These are phyloP conservation scores for Clitoria ternatea DNA, from an alignment of 306 rosid genomes.

Conservation along the genomic window DNA sequence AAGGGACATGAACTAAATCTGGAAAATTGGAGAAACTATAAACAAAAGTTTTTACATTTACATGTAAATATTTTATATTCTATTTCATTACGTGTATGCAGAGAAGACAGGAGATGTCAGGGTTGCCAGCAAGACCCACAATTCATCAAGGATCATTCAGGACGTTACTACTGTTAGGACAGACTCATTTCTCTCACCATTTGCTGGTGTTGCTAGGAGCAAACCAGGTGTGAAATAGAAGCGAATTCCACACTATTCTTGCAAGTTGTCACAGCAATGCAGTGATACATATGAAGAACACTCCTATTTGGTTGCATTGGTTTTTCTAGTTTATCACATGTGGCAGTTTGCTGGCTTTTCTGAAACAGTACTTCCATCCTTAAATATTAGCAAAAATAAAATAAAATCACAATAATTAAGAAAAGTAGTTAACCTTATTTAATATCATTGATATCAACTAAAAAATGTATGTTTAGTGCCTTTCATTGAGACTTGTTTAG, in stretches of 20 bases:
- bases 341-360: too few relatives aligned
- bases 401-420: too few relatives aligned
- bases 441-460: too few relatives aligned
- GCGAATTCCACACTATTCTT: neutral
- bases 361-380: too few relatives aligned
- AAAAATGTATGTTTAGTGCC: too few relatives aligned
- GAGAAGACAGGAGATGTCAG: constrained; percentile 28
- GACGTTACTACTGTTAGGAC: constrained; percentile 28
- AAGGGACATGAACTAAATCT: neutral
- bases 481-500: too few relatives aligned
- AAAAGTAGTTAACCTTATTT: too few relatives aligned
- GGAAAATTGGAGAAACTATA: neutral
- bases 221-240: constrained; percentile 40
- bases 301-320: neutral
- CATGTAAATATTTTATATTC: neutral
- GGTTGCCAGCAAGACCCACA: constrained; percentile 11
- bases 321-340: neutral
- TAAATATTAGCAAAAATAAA: too few relatives aligned
- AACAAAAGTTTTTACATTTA: neutral
- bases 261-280: neutral
- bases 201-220: constrained; percentile 29
- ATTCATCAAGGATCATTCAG: constrained; percentile 29
- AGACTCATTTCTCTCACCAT: constrained; percentile 32
- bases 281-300: neutral
- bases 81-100: constrained; percentile 37